Evolutionary conservation across 257 asterid species (phyloP), one percentile per base, ranked within the genome.

Genomic region (Lavandula angustifolia): DNA sequence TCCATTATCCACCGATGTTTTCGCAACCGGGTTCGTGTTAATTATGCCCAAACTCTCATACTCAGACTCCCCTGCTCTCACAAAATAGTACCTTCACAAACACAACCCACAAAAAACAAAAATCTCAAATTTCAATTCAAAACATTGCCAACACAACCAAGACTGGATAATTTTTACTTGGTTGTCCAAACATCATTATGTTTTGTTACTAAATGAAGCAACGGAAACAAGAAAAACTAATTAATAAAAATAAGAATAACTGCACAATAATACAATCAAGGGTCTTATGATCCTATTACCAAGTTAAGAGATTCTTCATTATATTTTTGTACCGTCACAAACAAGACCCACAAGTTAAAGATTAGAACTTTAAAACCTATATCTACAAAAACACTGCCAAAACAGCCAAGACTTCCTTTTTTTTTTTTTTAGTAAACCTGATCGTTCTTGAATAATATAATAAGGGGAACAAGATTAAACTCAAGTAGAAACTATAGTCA

Each of bases 11-110:
- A 92, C 72, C 0, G 98, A 92, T 8, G 98, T 92, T 79, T 92
- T 92, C 0, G 95, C 87, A 18, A 92, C 98, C 3, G 98, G 98
- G 29, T 92, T 92, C n/a, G 98, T 87, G 84, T 92, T 92, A 29
- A 92, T 89, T 71, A 89, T 60, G 16, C 92, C 98, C 76, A 82
- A 47, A 57, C 84, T 82, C 78, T 92, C 96, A 33, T 83, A 89
- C 70, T 92, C 85, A 7, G 98, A 92, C 56, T 92, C 98, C 74
- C 98, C 98, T 57, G 96, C 95, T 77, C 96, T 83, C 81, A 92
- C 92, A 82, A 89, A 72, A 77, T 79, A 92, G 78, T 92, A 92
- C 79, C 96, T 92, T 73, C 9, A 66, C 44, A 11, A 58, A 8
- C 33, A 27, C 16, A 68, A 11, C 42, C 54, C 33, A 56, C 76